Evolutionary conservation across 768 basidiomycete species (phyloP).

Genomic region (Tricholomella constricta): DNA sequence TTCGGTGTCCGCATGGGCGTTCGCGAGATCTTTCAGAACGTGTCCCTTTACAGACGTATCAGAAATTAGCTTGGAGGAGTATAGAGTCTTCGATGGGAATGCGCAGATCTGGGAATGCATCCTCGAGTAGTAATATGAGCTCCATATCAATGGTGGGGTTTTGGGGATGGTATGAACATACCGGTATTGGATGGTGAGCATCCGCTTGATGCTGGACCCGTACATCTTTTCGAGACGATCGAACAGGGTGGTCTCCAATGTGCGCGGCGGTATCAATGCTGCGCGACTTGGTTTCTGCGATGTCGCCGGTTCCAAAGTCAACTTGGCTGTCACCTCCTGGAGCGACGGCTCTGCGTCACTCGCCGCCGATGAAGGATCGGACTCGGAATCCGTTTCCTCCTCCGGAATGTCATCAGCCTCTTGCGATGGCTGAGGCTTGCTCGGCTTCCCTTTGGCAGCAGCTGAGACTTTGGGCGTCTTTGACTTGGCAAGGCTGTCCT

Average conservation of each 20-base stretch:
- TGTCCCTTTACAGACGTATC: slow-evolving; percentile 72
- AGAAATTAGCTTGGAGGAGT: slow-evolving; percentile 68
- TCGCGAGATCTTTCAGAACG: slow-evolving; percentile 70
- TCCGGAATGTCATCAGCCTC: too few relatives aligned
- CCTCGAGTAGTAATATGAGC: slow-evolving; percentile 35
- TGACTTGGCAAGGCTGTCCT: not conserved
- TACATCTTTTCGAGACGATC: slow-evolving; percentile 91
- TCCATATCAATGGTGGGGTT: too few relatives aligned
- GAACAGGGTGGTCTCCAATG: slow-evolving; percentile 88
- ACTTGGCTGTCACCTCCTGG: not conserved
- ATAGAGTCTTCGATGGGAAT: slow-evolving; percentile 85
- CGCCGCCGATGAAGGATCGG: not conserved
- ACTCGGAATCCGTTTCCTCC: slow-evolving; percentile 4
- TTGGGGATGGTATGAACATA: slow-evolving; percentile 27
- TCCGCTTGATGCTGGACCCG: slow-evolving; percentile 76
- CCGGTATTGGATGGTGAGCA: slow-evolving; percentile 92
- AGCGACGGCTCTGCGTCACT: not conserved
- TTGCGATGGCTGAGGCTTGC: not conserved
- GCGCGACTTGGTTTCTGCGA: slow-evolving; percentile 16
- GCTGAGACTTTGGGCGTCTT: not conserved
- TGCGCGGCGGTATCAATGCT: slow-evolving; percentile 58
- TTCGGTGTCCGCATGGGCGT: slow-evolving; percentile 49
- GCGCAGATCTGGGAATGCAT: slow-evolving; percentile 87
- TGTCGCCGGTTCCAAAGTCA: not conserved
- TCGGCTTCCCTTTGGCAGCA: not conserved